Evolutionary conservation across 148 eudicot species (phyloP).

Genomic region (Camellia granthamiana): DNA sequence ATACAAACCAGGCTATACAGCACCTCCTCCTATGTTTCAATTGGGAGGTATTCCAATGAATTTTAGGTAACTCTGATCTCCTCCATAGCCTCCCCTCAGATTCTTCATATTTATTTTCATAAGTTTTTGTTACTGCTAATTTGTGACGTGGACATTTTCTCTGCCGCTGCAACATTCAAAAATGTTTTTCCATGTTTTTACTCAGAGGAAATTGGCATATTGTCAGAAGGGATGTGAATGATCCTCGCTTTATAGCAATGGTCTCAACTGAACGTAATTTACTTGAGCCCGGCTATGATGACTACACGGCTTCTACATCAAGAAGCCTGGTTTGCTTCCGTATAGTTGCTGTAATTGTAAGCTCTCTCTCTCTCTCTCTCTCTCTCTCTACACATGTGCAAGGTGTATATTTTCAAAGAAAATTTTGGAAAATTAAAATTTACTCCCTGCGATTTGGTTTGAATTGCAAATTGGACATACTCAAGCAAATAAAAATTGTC

Average conservation of each 20-base stretch:
- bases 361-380: slow-evolving; percentile 27
- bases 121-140: neutral
- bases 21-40: slow-evolving; percentile 77
- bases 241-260: slow-evolving; percentile 47
- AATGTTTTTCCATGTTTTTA: neutral
- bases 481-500: too few species aligned
- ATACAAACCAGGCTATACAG: slow-evolving; percentile 79
- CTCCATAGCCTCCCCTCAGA: neutral
- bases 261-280: slow-evolving; percentile 53
- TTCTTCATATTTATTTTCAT: neutral
- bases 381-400: neutral
- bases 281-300: slow-evolving; percentile 44
- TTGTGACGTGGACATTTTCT: neutral
- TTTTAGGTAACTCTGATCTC: slow-evolving; percentile 46
- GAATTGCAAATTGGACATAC: too few species aligned
- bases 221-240: slow-evolving; percentile 52
- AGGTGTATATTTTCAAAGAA: too few species aligned
- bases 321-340: slow-evolving; percentile 62
- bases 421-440: too few species aligned
- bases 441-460: too few species aligned
- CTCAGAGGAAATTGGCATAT: slow-evolving; percentile 79
- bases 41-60: slow-evolving; percentile 57
- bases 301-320: slow-evolving; percentile 46
- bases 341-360: slow-evolving; percentile 61
- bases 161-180: neutral